Evolutionary conservation across 2,329 filamentous ascomycete genomes (phyloP).

Genomic region (Microsporum canis): DNA sequence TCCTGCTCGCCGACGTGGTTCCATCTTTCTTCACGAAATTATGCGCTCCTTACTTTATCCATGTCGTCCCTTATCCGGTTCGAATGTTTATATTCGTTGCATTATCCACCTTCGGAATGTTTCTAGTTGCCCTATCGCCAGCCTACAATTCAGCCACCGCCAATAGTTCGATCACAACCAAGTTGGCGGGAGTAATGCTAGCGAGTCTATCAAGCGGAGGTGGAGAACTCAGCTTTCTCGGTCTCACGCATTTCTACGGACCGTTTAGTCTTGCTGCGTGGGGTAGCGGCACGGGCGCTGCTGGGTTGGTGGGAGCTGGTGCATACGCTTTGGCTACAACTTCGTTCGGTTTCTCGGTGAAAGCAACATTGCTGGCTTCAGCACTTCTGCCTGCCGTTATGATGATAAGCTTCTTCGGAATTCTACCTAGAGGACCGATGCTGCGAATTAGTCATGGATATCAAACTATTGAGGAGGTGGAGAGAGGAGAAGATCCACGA

Average conservation of each 20-base stretch:
- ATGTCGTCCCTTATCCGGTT: slow-evolving; percentile 65
- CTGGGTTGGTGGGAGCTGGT: slow-evolving; percentile 75
- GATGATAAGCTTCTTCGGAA: slow-evolving; percentile 68
- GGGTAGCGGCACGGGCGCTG: slow-evolving; percentile 85
- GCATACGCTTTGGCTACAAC: slow-evolving; percentile 80
- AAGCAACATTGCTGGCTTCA: slow-evolving; percentile 61
- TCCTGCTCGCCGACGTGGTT: slow-evolving; percentile 84
- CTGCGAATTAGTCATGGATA: slow-evolving; percentile 44
- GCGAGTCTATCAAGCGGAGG: slow-evolving; percentile 76
- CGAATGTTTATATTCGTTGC: slow-evolving; percentile 64
- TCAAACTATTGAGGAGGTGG: slow-evolving; percentile 38
- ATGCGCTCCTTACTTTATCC: slow-evolving; percentile 85
- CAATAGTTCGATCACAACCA: slow-evolving; percentile 52
- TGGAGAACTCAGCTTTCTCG: slow-evolving; percentile 83
- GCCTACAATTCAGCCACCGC: slow-evolving; percentile 25
- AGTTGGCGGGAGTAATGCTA: slow-evolving; percentile 71
- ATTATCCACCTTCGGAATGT: slow-evolving; percentile 75
- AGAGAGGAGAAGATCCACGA: slow-evolving; percentile 18
- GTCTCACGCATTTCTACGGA: slow-evolving; percentile 87
- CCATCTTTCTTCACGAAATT: slow-evolving; percentile 85
- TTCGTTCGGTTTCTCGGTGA: slow-evolving; percentile 62
- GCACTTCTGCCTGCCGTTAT: slow-evolving; percentile 72
- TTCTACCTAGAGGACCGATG: slow-evolving; percentile 61
- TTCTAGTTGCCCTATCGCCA: slow-evolving; percentile 73
- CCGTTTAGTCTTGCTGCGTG: slow-evolving; percentile 77